Base-by-base conservation (phyloP, 495 filamentous ascomycete genomes). In the Aspergillus nidulans region DNA sequence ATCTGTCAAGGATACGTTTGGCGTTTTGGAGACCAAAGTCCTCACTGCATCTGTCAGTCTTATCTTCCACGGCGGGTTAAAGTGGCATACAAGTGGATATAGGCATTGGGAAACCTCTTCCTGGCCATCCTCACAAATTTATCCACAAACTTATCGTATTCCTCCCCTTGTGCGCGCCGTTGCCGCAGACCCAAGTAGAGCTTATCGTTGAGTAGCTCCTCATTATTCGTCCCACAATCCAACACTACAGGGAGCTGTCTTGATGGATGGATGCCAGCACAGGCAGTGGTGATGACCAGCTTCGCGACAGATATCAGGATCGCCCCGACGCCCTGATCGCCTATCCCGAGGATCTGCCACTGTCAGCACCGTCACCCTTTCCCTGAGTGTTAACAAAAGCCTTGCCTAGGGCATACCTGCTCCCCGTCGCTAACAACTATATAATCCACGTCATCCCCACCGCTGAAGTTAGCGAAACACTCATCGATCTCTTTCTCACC, bases 161-260 rank as follows among this genome's bases (percentile, higher is more conserved):
- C 74, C 57, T 88, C 72, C 0, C 91, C 91, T 30, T 83, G 64
- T 1, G 80, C 76, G 6, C 91, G 78, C 19, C 73, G 81, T 54
- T 86, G 75, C 30, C 77, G 81, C 1, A 95, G 77, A 0, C 91
- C 91, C 0, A 96, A 76, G 58, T 96, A 95, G 1, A 95, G 73
- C 0, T 89, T 78, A 61, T 96, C 91, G n/a, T 86, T 78, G 8
- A 92, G 74, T 6, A 95, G 76, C 0, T 82, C 69, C 53, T 91
- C 72, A 52, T 95, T 96, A 70, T 95, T 78, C 6, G 91, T 95
- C 8, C 91, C 91, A 56, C 88, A 91, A 59, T 96, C 91, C n/a
- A 96, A 69, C 3, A 91, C 87, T 4, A 95, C 88, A 0, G 91
- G 88, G 0, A 95, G 69, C 28, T 89, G 88, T 43, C 90, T 75